A percentile compares a stretch with the other conserved stretches of the same genome.
phyloP scores from a whole-genome alignment of 2,329 filamentous ascomycete species.

The Neopestalotiopsis clavispora region DNA sequence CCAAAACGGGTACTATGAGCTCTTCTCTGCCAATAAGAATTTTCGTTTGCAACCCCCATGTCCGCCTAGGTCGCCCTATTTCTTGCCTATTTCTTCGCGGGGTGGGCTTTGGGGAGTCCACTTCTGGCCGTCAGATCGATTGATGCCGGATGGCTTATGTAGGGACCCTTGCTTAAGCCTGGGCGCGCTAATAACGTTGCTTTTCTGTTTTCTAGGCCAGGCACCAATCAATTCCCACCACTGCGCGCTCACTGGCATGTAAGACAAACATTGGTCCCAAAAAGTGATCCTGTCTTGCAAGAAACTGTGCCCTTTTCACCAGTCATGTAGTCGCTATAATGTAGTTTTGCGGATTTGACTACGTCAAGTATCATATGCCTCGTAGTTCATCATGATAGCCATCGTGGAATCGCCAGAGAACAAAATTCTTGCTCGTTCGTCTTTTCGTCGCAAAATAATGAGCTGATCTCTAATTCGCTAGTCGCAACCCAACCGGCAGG shows the following conservation, averaged over 20 bases:
- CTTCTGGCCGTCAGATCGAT: conserved; percentile 1
- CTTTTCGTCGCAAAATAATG: conserved; percentile 27
- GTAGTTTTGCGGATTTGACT: conserved; percentile 22
- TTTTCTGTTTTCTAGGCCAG: not conserved
- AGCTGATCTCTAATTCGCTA: conserved; percentile 16
- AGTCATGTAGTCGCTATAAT: conserved; percentile 19
- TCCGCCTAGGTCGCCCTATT: not conserved
- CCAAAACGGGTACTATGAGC: not conserved
- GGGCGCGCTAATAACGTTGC: not conserved
- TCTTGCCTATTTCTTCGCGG: not conserved
- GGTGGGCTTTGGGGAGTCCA: not conserved
- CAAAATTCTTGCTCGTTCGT: conserved; percentile 20
- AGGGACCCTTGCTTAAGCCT: not conserved
- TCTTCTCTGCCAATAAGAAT: not conserved
- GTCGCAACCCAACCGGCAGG: not conserved
- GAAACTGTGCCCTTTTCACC: conserved; percentile 24
- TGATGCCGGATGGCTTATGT: not conserved
- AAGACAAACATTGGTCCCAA: conserved; percentile 19
- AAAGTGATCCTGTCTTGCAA: not conserved
- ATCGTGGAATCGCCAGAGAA: conserved; percentile 24
- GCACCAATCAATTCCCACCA: not conserved
- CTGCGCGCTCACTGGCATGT: conserved; percentile 26
- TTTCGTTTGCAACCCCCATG: not conserved
- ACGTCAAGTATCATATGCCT: conserved; percentile 14
- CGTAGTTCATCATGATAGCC: conserved; percentile 29